These are phyloP conservation scores for Lasiodiplodia citricola DNA, from an alignment of 2,329 filamentous ascomycete species.

Conservation along the genomic window DNA sequence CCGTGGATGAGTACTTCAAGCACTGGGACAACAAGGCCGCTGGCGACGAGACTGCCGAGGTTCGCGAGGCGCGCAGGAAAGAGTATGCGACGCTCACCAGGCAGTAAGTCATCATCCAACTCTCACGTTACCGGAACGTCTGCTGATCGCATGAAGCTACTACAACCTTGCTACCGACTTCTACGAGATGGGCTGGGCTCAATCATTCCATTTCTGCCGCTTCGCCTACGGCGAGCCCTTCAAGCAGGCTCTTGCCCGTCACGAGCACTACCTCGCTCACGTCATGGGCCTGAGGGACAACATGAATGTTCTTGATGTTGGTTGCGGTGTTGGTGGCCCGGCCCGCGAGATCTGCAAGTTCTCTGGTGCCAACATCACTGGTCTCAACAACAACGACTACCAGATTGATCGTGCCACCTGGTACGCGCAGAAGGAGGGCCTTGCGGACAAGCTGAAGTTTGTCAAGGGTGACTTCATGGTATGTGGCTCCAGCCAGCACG, in stretches of 20 bases:
- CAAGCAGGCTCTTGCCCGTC: constrained; percentile 87
- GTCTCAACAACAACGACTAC: constrained; percentile 99
- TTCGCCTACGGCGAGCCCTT: constrained; percentile 88
- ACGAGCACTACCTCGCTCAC: constrained; percentile 96
- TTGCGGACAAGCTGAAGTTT: constrained; percentile 80
- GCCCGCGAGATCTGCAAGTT: constrained; percentile 97
- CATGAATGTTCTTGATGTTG: constrained; percentile 93
- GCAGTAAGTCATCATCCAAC: constrained; percentile 67
- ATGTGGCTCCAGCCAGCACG: constrained; percentile 32
- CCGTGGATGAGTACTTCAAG: constrained; percentile 92
- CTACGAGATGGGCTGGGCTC: constrained; percentile 96
- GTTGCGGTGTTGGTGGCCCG: constrained; percentile 94
- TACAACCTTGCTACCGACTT: constrained; percentile 97
- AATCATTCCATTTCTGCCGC: constrained; percentile 97
- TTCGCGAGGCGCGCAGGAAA: constrained; percentile 77
- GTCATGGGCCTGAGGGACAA: constrained; percentile 83
- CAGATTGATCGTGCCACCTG: constrained; percentile 92
- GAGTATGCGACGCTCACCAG: constrained; percentile 93
- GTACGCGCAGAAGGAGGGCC: constrained; percentile 81
- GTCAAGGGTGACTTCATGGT: constrained; percentile 98
- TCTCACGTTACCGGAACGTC: constrained; percentile 33
- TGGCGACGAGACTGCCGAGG: constrained; percentile 80
- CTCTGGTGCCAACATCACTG: constrained; percentile 84
- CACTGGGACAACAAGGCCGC: constrained; percentile 89
- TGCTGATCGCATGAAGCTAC: constrained; percentile 64